phyloP scores from a whole-genome alignment of 2,329 filamentous ascomycete species.

The Penicillium rolfsii region DNA sequence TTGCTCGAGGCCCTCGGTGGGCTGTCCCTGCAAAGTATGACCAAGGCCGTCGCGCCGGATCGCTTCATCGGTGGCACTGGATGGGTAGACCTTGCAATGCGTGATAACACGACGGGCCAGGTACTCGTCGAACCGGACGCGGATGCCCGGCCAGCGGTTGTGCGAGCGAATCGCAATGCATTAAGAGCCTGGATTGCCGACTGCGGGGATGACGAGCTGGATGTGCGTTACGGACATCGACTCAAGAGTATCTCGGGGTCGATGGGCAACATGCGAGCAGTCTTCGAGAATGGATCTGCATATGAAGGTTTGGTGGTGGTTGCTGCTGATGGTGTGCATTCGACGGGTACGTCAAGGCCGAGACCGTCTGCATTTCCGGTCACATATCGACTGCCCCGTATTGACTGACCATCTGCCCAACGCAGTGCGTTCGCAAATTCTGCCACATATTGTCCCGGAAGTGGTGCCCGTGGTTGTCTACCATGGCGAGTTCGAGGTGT shows the following conservation, averaged over 20 bases:
- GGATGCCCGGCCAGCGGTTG: no score
- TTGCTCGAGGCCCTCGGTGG: no score
- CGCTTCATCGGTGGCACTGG: no score
- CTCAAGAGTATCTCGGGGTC: not conserved
- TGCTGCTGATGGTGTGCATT: not conserved
- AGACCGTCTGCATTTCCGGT: not conserved
- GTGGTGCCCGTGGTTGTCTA: not conserved
- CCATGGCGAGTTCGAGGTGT: not conserved
- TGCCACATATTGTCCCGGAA: not conserved
- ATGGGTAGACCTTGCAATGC: no score
- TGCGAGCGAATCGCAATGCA: conserved; percentile 2
- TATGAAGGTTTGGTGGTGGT: not conserved
- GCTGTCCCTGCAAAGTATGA: no score
- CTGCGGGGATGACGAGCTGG: not conserved
- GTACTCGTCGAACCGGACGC: no score
- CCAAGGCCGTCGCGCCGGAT: no score
- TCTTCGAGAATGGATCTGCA: not conserved
- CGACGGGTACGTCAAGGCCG: not conserved
- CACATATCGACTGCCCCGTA: not conserved
- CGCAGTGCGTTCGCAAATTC: not conserved
- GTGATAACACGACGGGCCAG: no score
- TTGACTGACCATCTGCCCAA: not conserved
- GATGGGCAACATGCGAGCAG: not conserved
- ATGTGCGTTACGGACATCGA: not conserved
- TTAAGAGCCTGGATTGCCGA: not conserved